Base-by-base conservation (phyloP, 768 basidiomycete genomes). In the Boletus sp. region DNA sequence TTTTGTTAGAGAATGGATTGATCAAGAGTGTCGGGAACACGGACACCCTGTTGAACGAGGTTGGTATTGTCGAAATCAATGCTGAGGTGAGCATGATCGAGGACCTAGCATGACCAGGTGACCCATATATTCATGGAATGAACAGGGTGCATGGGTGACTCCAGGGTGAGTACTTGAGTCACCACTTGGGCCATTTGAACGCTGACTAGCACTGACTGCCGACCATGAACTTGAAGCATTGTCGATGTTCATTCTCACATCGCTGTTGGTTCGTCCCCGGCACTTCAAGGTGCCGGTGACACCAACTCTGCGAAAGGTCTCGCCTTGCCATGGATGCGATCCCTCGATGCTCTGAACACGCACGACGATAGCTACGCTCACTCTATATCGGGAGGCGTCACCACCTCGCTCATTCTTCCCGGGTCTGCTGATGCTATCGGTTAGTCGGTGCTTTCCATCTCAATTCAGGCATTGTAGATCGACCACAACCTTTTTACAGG, bases 341-440 rank as follows among this genome's bases (percentile, higher is more conserved):
- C 82, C 11, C 69, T 90, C 19, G 88, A 91, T 56, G 88, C 80
- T 0, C 64, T 91, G 58, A 90, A 91, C 66, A 89, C 86, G 0
- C 88, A 88, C 53, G 89, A 91, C 65, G 74, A 75, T 2, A 74
- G 81, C 3, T 87, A 83, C 62, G 69, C 75, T 17, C 72, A 83
- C 4, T 72, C 81, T 4, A 77, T 87, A 15, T 69, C 88, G 0
- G 90, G 90, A 2, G 90, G 80, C 0, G 81, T 90, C 6, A 90
- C 90, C 0, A 87, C 86, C 4, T 82, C 83, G 3, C 80, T 88
- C 49, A 74, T 91, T n/a, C 76, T 93, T 0, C 90, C 90, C 1
- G 90, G 89, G 1, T 83, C 79, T 46, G 80, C 77, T 1, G 71
- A 81, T 54, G 82, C 81, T 29, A 87, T 87, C 13, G 84, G 83